Evolutionary conservation across 441 rosid species (phyloP).

Genomic region (Gossypium trilobum): DNA sequence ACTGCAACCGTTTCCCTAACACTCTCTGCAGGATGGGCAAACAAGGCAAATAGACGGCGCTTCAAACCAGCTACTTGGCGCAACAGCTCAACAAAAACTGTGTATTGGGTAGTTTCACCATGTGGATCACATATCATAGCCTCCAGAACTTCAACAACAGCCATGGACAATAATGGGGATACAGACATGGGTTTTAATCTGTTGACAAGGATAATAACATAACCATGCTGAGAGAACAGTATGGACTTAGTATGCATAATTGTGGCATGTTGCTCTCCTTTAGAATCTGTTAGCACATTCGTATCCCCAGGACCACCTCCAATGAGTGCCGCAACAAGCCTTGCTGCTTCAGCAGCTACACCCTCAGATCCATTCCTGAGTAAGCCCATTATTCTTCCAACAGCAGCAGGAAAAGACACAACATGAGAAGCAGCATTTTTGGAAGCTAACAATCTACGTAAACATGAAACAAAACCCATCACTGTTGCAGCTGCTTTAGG

Average conservation of each 20-base stretch:
- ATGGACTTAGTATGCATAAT: conserved; percentile 96
- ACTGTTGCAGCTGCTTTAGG: conserved; percentile 99
- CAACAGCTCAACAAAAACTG: conserved; percentile 95
- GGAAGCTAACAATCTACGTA: conserved; percentile 87
- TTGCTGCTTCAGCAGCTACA: conserved; percentile 87
- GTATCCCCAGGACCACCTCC: conserved; percentile 81
- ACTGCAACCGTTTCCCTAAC: conserved; percentile 96
- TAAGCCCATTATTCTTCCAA: conserved; percentile 97
- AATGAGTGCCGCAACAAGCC: conserved; percentile 75
- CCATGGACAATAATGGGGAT: conserved; percentile 92
- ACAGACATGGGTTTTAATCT: conserved; percentile 92
- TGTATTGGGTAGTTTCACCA: conserved; percentile 91
- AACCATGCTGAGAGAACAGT: conserved; percentile 71
- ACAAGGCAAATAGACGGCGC: conserved; percentile 88
- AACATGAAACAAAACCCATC: conserved; percentile 92
- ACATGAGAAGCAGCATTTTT: conserved; percentile 93
- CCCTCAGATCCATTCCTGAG: conserved; percentile 98
- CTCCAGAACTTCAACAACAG: conserved; percentile 97
- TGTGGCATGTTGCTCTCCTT: conserved; percentile 91
- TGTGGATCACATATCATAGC: conserved; percentile 99
- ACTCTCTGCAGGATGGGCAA: conserved; percentile 99
- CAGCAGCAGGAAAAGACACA: conserved; percentile 98
- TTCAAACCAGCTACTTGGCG: conserved; percentile 94
- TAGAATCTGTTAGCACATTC: conserved; percentile 51
- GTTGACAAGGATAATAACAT: conserved; percentile 70